Conservation (phyloP, 2,329 filamentous ascomycete species). For the Colletotrichum acutatum region DNA sequence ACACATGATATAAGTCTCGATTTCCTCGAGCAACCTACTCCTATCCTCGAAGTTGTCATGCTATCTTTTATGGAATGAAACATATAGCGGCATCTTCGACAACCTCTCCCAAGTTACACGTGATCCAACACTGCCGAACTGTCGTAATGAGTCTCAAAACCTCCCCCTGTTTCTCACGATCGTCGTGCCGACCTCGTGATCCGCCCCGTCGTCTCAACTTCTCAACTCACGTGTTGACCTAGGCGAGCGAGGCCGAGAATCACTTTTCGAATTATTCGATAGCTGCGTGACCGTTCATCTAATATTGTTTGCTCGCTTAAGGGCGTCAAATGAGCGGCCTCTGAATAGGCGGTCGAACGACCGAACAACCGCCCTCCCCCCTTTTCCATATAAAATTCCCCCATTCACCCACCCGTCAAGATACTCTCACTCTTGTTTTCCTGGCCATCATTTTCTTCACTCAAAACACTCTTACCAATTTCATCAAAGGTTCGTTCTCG, state of each 20-base stretch:
- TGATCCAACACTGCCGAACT: background rate
- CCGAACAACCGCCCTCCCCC: no score
- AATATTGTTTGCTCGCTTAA: background rate
- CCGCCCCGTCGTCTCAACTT: background rate
- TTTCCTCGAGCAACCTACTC: no score
- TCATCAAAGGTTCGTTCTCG: no score
- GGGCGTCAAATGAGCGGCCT: background rate
- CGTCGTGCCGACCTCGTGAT: background rate
- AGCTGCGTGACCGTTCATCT: background rate
- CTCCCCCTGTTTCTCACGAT: no score
- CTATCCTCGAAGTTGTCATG: no score
- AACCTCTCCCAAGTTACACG: background rate
- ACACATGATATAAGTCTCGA: no score
- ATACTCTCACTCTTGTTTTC: background rate
- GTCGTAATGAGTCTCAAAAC: background rate
- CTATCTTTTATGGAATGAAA: no score
- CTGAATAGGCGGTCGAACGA: background rate
- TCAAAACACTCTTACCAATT: background rate
- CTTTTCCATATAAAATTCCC: background rate
- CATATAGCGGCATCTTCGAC: no score
- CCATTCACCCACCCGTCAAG: background rate
- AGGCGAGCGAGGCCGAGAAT: background rate
- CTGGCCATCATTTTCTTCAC: background rate
- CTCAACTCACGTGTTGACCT: background rate
- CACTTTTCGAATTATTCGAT: background rate